Conservation (phyloP, 306 rosid genomes). For the Corylus americana region DNA sequence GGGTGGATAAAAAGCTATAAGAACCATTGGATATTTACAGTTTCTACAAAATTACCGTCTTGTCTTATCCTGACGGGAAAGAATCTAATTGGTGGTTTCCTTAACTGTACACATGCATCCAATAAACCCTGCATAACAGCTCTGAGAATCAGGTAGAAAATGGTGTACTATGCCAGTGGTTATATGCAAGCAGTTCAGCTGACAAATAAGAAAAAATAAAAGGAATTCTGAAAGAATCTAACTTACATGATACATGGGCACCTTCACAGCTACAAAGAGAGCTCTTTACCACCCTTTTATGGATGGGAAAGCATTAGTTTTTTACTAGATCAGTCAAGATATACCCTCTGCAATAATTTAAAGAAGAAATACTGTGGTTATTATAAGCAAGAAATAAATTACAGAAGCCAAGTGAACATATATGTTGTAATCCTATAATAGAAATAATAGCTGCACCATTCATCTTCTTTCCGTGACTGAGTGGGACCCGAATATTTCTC, state of each 20-base stretch:
- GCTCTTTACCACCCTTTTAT: background rate
- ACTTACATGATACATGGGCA: constrained; percentile 27
- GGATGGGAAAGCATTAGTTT: constrained; percentile 3
- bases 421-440: background rate
- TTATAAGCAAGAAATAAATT: constrained; percentile 9
- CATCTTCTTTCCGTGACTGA: constrained; percentile 72
- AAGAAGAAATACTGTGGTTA: background rate
- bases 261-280: background rate
- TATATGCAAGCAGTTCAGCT: background rate
- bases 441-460: constrained; percentile 37
- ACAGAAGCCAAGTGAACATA: background rate
- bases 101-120: constrained; percentile 35
- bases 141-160: background rate
- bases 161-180: background rate
- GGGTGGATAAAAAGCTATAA: background rate
- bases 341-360: constrained; percentile 11
- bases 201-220: background rate
- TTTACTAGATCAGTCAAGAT: background rate
- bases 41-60: constrained; percentile 21
- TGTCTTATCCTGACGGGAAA: constrained; percentile 23
- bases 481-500: constrained; percentile 89
- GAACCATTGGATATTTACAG: constrained; percentile 8
- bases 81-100: constrained; percentile 21
- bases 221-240: background rate
- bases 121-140: constrained; percentile 6